These are phyloP conservation scores for Russula earlei DNA, from an alignment of 768 basidiomycete genomes.

Conservation along the genomic window DNA sequence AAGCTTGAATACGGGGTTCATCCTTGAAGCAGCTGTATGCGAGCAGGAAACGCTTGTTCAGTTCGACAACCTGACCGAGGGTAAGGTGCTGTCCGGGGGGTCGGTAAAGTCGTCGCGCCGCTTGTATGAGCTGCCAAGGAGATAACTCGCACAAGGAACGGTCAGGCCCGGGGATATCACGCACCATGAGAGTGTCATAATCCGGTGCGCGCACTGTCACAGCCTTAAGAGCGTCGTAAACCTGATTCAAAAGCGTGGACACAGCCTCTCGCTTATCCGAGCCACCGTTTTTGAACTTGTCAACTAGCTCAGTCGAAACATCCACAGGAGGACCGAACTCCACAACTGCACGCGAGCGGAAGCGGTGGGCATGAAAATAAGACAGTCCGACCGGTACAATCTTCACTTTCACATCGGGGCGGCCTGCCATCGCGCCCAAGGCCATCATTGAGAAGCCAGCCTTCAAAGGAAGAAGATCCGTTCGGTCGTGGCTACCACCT, in stretches of 20 bases:
- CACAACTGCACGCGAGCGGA: constrained; percentile 93
- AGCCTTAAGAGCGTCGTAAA: constrained; percentile 89
- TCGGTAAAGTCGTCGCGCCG: constrained; percentile 84
- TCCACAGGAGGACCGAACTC: constrained; percentile 90
- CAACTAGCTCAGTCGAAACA: constrained; percentile 74
- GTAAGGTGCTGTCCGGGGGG: constrained; percentile 90
- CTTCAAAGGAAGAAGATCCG: constrained; percentile 91
- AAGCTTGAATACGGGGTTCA: constrained; percentile 74
- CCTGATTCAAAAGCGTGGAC: constrained; percentile 75
- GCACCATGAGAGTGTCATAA: constrained; percentile 94
- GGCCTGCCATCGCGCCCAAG: constrained; percentile 89
- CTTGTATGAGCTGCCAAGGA: constrained; percentile 73
- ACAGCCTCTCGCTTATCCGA: constrained; percentile 84
- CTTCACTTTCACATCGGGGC: constrained; percentile 78
- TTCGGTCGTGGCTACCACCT: constrained; percentile 98
- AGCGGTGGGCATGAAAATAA: constrained; percentile 42
- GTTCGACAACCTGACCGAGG: constrained; percentile 88
- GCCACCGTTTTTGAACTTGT: constrained; percentile 88
- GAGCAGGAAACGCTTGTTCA: constrained; percentile 86
- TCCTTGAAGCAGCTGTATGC: constrained; percentile 89
- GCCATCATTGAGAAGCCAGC: constrained; percentile 98
- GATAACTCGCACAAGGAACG: neutral
- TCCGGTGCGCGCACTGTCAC: constrained; percentile 95
- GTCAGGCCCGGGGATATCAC: constrained; percentile 21
- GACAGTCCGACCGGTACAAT: constrained; percentile 61